Evolutionary conservation across 1,284 basidiomycete genomes (phyloP).

Genomic region (Sphaerobolus stellatus): DNA sequence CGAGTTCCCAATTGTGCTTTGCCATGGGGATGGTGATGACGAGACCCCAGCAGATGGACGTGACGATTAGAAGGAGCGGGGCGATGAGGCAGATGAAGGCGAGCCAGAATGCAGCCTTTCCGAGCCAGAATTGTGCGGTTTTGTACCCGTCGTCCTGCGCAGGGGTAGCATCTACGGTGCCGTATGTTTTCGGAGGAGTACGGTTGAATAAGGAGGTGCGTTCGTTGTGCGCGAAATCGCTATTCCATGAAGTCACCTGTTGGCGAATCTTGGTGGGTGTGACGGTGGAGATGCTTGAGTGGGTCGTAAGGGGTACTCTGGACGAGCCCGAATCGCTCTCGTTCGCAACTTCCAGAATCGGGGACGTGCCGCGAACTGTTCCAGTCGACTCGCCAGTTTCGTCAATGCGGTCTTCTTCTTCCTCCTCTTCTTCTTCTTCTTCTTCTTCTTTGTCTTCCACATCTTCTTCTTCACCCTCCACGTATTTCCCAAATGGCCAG

Average conservation of each 20-base stretch:
- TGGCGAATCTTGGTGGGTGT: slow-evolving; percentile 29
- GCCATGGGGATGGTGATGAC: slow-evolving; percentile 98
- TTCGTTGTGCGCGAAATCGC: slow-evolving; percentile 27
- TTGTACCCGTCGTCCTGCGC: slow-evolving; percentile 28
- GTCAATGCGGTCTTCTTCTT: background rate
- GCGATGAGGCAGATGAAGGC: slow-evolving; percentile 76
- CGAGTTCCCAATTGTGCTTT: slow-evolving; percentile 90
- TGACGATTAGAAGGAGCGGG: slow-evolving; percentile 85
- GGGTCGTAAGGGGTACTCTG: slow-evolving; percentile 12
- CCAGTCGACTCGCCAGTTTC: background rate
- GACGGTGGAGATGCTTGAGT: slow-evolving; percentile 28
- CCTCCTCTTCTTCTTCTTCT: slow-evolving; percentile 26
- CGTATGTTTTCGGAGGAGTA: slow-evolving; percentile 61
- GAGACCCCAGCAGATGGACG: slow-evolving; percentile 88
- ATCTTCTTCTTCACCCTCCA: slow-evolving; percentile 77
- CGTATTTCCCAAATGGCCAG: slow-evolving; percentile 99
- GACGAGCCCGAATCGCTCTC: slow-evolving; percentile 5
- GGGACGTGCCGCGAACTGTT: slow-evolving; percentile 9
- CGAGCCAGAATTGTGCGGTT: slow-evolving; percentile 49
- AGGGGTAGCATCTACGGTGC: slow-evolving; percentile 43
- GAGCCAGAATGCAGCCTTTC: slow-evolving; percentile 80
- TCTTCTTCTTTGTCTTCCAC: slow-evolving; percentile 42
- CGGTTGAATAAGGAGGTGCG: slow-evolving; percentile 35
- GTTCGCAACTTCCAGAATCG: slow-evolving; percentile 5
- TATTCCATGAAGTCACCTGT: slow-evolving; percentile 34